phyloP scores from a whole-genome alignment of 2,329 filamentous ascomycete genomes.

The Aspergillus vadensis region DNA sequence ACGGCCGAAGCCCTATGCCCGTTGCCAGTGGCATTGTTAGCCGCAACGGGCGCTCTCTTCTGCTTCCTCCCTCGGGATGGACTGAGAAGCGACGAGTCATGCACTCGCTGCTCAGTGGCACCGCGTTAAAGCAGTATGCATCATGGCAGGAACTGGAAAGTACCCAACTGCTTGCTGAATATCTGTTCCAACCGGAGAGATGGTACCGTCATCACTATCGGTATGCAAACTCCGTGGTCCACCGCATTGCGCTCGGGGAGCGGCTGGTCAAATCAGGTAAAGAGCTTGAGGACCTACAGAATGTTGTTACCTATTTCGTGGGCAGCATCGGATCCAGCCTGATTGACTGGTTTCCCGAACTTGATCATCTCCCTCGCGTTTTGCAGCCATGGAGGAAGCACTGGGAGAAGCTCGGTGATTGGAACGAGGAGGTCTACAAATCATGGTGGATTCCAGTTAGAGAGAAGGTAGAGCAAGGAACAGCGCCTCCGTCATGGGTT shows the following conservation, averaged over 20 bases:
- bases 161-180: constrained; percentile 39
- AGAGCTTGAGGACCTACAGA: constrained; percentile 43
- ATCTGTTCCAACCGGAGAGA: constrained; percentile 33
- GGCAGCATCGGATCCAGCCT: constrained; percentile 37
- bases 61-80: constrained; percentile 40
- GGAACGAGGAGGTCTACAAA: constrained; percentile 37
- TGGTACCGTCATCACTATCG: constrained; percentile 48
- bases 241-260: constrained; percentile 40
- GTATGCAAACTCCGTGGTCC: constrained; percentile 44
- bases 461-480: constrained; percentile 28
- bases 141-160: constrained; percentile 42
- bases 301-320: constrained; percentile 40
- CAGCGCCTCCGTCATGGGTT: constrained; percentile 39
- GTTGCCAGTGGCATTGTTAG: constrained; percentile 44
- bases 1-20: constrained; percentile 37
- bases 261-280: constrained; percentile 31
- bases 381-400: constrained; percentile 31
- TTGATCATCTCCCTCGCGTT: constrained; percentile 31
- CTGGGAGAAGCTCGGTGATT: constrained; percentile 38
- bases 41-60: constrained; percentile 33
- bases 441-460: constrained; percentile 39
- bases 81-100: constrained; percentile 42
- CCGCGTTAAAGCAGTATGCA: constrained; percentile 36
- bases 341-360: constrained; percentile 44
- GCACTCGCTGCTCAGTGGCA: constrained; percentile 43